Base-by-base conservation (phyloP, 1,139 yeast genomes). In the Saccharomyces hybrid region DNA sequence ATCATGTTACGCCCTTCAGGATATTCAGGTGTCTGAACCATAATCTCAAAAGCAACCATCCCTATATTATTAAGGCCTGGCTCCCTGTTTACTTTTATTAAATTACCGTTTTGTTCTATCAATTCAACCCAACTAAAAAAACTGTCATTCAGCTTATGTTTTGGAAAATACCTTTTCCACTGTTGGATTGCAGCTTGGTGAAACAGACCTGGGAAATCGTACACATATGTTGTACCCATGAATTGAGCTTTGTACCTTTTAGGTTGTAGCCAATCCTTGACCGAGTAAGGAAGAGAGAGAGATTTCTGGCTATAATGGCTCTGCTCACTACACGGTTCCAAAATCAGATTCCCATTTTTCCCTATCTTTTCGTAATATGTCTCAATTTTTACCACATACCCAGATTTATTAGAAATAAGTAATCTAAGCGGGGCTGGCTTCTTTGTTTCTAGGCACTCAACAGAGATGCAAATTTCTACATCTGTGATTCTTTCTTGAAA, bases 141-240 rank as follows among this genome's bases (percentile, higher is more conserved):
- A 64, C 89, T 95, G 59, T 85, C 88, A 46, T 95, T 91, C 55
- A 84, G 74, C 69, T 84, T 84, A 25, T 72, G 66, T 51, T 71
- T 65, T 58, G 82, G 77, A 51, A 81, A 76, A 62, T 75, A 73
- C 60, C 81, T 81, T 71, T 85, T 85, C 99, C 99, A 93, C 71
- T 84, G 85, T 31, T 93, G 79, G 57, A 82, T 73, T 51, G 88
- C 80, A 38, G 96, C 96, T 77, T 93, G 98, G 67, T 95, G 89
- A 85, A 95, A 93, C 67, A 93, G 77, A 71, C 93, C 99, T 52
- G 99, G 99, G 93, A 93, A 95, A 73, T 93, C 99, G 70, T 95
- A 95, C 51, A 89, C 96, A 69, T 89, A 93, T 23, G 99, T 91
- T 16, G 99, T 93, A 60, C 99, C 99, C 93, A 93, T 88, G 67